Evolutionary conservation across 176 grass and related monocot species (phyloP).

Genomic region (Musa schizocarpa): DNA sequence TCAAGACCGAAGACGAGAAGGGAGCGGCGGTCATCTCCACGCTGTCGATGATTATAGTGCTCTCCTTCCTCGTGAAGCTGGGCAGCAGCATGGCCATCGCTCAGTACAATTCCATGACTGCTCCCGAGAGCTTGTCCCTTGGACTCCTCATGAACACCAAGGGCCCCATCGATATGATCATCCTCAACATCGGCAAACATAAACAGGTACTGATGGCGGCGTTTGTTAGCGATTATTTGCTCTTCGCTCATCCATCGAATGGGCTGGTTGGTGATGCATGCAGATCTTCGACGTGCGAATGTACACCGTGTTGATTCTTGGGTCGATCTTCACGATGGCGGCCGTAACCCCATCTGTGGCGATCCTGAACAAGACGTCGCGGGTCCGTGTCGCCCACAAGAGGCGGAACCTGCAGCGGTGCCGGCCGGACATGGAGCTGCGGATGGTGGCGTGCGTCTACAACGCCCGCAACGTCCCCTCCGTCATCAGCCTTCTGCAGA

Average conservation of each 20-base stretch:
- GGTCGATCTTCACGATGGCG: slow-evolving; percentile 16
- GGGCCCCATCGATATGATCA: slow-evolving; percentile 25
- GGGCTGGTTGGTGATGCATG: background rate
- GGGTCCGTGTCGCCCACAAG: slow-evolving; percentile 25
- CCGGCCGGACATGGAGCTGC: slow-evolving; percentile 20
- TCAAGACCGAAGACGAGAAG: background rate
- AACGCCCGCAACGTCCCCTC: slow-evolving; percentile 27
- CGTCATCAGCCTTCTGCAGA: slow-evolving; percentile 25
- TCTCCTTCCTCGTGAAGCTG: slow-evolving; percentile 16
- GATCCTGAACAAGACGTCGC: background rate
- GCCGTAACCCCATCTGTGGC: slow-evolving; percentile 18
- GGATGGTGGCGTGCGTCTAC: slow-evolving; percentile 23
- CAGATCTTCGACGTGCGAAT: slow-evolving; percentile 24
- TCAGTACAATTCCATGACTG: slow-evolving; percentile 9
- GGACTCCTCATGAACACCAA: slow-evolving; percentile 31
- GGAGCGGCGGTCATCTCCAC: background rate
- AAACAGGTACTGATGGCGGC: slow-evolving; percentile 4
- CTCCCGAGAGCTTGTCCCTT: slow-evolving; percentile 16
- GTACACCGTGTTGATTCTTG: slow-evolving; percentile 19
- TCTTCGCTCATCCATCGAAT: background rate
- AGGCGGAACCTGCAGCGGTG: slow-evolving; percentile 21
- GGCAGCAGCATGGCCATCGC: slow-evolving; percentile 17
- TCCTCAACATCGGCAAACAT: slow-evolving; percentile 28
- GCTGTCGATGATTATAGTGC: background rate
- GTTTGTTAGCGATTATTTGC: background rate